Evolutionary conservation across 768 basidiomycete genomes (phyloP).

Genomic region (Daedalea quercina): DNA sequence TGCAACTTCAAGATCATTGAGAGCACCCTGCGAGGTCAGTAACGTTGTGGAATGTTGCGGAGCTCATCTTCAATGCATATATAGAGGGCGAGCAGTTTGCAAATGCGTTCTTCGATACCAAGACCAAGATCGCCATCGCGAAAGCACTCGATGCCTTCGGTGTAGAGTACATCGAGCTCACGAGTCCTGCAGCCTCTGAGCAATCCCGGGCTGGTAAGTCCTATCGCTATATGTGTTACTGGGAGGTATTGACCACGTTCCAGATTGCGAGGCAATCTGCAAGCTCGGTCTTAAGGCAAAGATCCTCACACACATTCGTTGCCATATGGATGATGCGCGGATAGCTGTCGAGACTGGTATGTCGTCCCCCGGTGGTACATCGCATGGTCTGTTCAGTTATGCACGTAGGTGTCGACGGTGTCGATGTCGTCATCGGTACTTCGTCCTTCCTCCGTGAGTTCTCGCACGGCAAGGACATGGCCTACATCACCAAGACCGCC

Average conservation of each 20-base stretch:
- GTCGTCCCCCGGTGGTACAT: slow-evolving; percentile 10
- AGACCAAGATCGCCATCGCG: slow-evolving; percentile 99
- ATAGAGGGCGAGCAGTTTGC: slow-evolving; percentile 98
- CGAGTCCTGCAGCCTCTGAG: slow-evolving; percentile 95
- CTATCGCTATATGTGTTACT: not conserved
- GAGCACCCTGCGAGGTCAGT: slow-evolving; percentile 86
- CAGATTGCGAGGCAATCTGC: slow-evolving; percentile 97
- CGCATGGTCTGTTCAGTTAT: not conserved
- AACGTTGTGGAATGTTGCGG: not conserved
- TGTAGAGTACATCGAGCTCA: slow-evolving; percentile 99
- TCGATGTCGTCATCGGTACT: slow-evolving; percentile 98
- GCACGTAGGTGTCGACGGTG: slow-evolving; percentile 85
- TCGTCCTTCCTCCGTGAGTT: slow-evolving; percentile 99
- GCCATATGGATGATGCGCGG: slow-evolving; percentile 99
- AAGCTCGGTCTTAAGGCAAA: slow-evolving; percentile 95
- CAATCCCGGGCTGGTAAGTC: slow-evolving; percentile 57
- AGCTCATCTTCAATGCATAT: slow-evolving; percentile 7
- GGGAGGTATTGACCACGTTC: slow-evolving; percentile 5
- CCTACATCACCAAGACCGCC: slow-evolving; percentile 98
- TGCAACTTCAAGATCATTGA: slow-evolving; percentile 97
- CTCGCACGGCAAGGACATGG: slow-evolving; percentile 99
- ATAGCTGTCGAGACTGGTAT: slow-evolving; percentile 96
- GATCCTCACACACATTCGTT: slow-evolving; percentile 98
- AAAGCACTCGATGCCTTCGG: slow-evolving; percentile 98
- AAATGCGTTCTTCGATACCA: slow-evolving; percentile 98